Evolutionary conservation across 352 stramenopile genomes (phyloP).

Genomic region (Thalassiosira mediterranea): DNA sequence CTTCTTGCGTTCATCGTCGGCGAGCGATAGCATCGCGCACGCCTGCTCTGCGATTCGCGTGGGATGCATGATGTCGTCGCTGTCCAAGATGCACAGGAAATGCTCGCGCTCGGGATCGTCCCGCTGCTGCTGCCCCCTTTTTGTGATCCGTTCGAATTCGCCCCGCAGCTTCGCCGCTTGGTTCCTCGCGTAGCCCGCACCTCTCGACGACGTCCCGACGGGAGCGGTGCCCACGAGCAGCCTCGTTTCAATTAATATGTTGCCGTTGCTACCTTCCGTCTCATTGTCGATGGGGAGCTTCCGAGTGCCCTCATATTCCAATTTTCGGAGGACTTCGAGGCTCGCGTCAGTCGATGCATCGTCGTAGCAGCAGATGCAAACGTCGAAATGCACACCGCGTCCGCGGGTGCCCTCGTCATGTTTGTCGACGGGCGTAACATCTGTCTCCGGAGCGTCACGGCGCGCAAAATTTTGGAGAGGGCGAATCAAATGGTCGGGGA

Average conservation of each 20-base stretch:
- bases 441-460: too few species aligned
- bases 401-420: too few species aligned
- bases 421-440: too few species aligned
- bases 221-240: conserved; percentile 45
- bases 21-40: conserved; percentile 50
- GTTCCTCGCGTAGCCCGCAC: conserved; percentile 78
- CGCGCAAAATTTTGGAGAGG: conserved; percentile 17
- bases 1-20: conserved; percentile 6
- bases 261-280: too few species aligned
- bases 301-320: conserved; percentile 23
- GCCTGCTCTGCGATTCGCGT: conserved; percentile 70
- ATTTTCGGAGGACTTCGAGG: conserved; percentile 51
- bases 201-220: conserved; percentile 38
- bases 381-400: conserved; percentile 41
- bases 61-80: conserved; percentile 78
- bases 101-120: conserved; percentile 10
- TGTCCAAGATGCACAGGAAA: conserved; percentile 78
- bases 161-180: conserved; percentile 54
- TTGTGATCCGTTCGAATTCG: conserved; percentile 14
- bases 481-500: conserved; percentile 47
- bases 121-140: background rate
- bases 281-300: conserved; percentile 6
- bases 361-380: conserved; percentile 78
- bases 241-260: conserved; percentile 33
- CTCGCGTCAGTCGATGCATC: conserved; percentile 73